These are phyloP conservation scores for Pneumocystis oryctolagi DNA, from an alignment of 1,139 yeast genomes.

Conservation along the genomic window DNA sequence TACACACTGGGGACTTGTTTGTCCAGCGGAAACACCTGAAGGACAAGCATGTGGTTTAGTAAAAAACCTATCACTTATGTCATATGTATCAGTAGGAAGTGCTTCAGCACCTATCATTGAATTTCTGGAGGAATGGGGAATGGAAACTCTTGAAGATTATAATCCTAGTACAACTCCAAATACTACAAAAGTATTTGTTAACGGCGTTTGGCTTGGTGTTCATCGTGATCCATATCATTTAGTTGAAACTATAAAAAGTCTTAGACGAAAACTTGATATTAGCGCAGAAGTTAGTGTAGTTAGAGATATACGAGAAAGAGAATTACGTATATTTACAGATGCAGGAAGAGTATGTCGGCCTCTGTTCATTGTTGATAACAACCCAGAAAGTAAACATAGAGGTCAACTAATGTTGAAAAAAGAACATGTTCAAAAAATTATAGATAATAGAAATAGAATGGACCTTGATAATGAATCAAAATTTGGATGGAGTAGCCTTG, in stretches of 20 bases:
- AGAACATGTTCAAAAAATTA: slow-evolving; percentile 60
- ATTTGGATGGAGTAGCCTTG: slow-evolving; percentile 74
- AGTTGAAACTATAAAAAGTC: slow-evolving; percentile 76
- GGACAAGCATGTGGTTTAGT: slow-evolving; percentile 99
- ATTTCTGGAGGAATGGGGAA: slow-evolving; percentile 97
- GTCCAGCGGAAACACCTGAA: slow-evolving; percentile 99
- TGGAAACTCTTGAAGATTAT: slow-evolving; percentile 93
- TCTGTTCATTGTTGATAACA: slow-evolving; percentile 75
- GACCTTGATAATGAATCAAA: slow-evolving; percentile 37
- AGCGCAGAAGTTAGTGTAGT: slow-evolving; percentile 93
- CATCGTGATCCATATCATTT: slow-evolving; percentile 89
- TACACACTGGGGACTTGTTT: slow-evolving; percentile 98
- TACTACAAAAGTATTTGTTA: slow-evolving; percentile 87
- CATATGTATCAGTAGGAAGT: slow-evolving; percentile 94
- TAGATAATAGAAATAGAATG: slow-evolving; percentile 48
- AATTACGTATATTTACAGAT: slow-evolving; percentile 88
- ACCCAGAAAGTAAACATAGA: slow-evolving; percentile 46
- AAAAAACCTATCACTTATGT: slow-evolving; percentile 86
- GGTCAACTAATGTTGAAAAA: slow-evolving; percentile 74
- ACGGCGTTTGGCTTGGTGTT: slow-evolving; percentile 99
- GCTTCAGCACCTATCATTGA: slow-evolving; percentile 91
- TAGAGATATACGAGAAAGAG: slow-evolving; percentile 92
- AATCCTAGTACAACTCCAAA: slow-evolving; percentile 86
- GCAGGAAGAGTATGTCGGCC: slow-evolving; percentile 98
- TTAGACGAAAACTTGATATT: slow-evolving; percentile 91